Percentiles rank a stretch among this genome's conserved stretches.
Evolutionary conservation across 2,329 filamentous ascomycete species (phyloP).

Genomic region (Colletotrichum costaricense): DNA sequence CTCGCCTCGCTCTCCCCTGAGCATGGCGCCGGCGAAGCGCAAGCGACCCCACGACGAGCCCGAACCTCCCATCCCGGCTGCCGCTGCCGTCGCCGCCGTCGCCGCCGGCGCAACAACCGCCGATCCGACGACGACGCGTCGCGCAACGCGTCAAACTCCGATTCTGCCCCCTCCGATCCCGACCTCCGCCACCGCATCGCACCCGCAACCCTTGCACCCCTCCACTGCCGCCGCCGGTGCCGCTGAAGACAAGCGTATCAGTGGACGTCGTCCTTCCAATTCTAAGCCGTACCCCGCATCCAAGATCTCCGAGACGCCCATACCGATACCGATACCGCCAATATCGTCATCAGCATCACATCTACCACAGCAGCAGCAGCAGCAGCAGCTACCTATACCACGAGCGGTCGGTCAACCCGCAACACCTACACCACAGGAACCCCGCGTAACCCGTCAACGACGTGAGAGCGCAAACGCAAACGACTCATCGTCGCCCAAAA

Average conservation of each 20-base stretch:
- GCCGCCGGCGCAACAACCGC: constrained; percentile 36
- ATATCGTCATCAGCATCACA: neutral
- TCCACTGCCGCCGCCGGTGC: constrained; percentile 31
- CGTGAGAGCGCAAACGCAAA: constrained; percentile 10
- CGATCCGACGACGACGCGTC: constrained; percentile 48
- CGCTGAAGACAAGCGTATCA: constrained; percentile 39
- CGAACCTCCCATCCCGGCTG: constrained; percentile 29
- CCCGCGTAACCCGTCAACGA: constrained; percentile 24
- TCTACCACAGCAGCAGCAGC: neutral
- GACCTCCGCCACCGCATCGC: constrained; percentile 36
- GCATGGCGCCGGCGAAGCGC: constrained; percentile 48
- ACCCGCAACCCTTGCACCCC: constrained; percentile 33
- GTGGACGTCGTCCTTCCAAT: constrained; percentile 33
- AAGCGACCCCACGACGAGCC: constrained; percentile 46
- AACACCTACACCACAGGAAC: neutral
- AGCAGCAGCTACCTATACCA: neutral
- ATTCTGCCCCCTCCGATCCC: constrained; percentile 47
- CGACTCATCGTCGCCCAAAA: constrained; percentile 10
- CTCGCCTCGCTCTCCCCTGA: neutral
- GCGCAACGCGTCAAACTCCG: constrained; percentile 53
- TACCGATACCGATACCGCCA: constrained; percentile 21
- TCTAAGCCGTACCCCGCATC: neutral
- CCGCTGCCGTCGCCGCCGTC: neutral
- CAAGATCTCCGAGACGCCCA: constrained; percentile 22
- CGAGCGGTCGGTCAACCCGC: neutral